phyloP scores from a whole-genome alignment of 164 flowering plant species.

The Amborella trichopoda region DNA sequence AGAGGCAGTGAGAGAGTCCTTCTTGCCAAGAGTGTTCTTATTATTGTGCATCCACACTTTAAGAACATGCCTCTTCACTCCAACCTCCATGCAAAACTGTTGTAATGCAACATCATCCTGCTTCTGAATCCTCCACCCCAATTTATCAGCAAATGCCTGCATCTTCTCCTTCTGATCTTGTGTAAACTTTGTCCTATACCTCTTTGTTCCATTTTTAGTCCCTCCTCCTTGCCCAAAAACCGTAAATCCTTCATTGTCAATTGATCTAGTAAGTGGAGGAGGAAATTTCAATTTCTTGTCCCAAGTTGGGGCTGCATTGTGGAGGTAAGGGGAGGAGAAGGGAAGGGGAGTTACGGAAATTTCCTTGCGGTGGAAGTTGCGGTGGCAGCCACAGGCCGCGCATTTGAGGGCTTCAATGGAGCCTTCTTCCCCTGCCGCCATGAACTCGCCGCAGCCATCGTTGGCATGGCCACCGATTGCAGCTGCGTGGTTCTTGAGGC shows the following conservation, averaged over 20 bases:
- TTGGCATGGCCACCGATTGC: conserved; percentile 38
- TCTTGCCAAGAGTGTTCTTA: conserved; percentile 47
- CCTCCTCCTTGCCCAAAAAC: background rate
- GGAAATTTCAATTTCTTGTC: no score
- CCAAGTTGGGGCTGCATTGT: no score
- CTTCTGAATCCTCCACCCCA: conserved; percentile 30
- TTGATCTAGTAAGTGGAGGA: no score
- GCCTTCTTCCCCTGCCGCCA: conserved; percentile 16
- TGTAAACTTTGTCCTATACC: conserved; percentile 26
- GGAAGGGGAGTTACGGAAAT: no score
- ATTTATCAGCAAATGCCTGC: conserved; percentile 22
- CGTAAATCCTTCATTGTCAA: no score
- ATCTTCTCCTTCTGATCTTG: conserved; percentile 32
- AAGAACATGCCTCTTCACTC: conserved; percentile 22
- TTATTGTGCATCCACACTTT: conserved; percentile 92
- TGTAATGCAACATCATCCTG: conserved; percentile 18
- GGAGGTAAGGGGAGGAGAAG: no score
- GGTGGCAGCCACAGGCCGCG: conserved; percentile 54
- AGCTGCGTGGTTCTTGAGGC: conserved; percentile 43
- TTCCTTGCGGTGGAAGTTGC: conserved; percentile 45
- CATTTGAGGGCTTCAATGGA: conserved; percentile 4
- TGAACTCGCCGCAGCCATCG: conserved; percentile 52
- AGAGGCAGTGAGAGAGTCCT: no score
- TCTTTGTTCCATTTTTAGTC: conserved; percentile 12
- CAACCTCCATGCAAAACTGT: conserved; percentile 23